Conservation (phyloP, 495 filamentous ascomycete species). For the Aspergillus kassunensis region DNA sequence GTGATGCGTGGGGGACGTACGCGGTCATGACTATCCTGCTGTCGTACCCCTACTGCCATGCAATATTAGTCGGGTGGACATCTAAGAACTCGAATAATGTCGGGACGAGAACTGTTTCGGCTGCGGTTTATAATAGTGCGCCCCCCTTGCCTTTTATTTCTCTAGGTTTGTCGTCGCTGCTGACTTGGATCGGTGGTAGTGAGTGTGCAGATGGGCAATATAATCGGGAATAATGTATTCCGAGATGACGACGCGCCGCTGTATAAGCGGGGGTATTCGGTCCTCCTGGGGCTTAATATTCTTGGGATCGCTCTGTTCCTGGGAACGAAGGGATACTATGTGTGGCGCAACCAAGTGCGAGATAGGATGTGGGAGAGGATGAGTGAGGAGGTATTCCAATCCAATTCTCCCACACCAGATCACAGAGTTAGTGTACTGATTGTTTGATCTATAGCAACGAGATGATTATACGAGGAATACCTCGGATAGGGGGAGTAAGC, state of each 20-base stretch:
- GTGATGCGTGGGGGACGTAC: slow-evolving; percentile 47
- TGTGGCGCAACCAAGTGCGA: slow-evolving; percentile 25
- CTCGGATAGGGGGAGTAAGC: slow-evolving; percentile 31
- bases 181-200: slow-evolving; percentile 9
- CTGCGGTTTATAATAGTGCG: slow-evolving; percentile 49
- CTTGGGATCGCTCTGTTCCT: slow-evolving; percentile 33
- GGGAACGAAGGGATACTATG: slow-evolving; percentile 32
- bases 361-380: slow-evolving; percentile 33
- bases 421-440: too few relatives aligned
- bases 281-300: slow-evolving; percentile 41
- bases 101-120: slow-evolving; percentile 54
- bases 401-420: too few relatives aligned
- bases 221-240: slow-evolving; percentile 52
- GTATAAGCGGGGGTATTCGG: slow-evolving; percentile 46
- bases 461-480: slow-evolving; percentile 24
- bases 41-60: slow-evolving; percentile 55
- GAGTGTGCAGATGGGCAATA: slow-evolving; percentile 45
- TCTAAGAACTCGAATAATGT: slow-evolving; percentile 59
- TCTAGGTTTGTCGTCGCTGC: neutral
- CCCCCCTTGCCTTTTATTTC: neutral
- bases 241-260: slow-evolving; percentile 51
- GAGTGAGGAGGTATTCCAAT: slow-evolving; percentile 22
- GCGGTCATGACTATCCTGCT: slow-evolving; percentile 45
- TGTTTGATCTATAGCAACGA: slow-evolving; percentile 12
- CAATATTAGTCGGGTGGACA: slow-evolving; percentile 61